Evolutionary conservation across 2,329 filamentous ascomycete genomes (phyloP), one percentile per base, ranked within the genome.

Genomic region (Xylaria hypoxylon): DNA sequence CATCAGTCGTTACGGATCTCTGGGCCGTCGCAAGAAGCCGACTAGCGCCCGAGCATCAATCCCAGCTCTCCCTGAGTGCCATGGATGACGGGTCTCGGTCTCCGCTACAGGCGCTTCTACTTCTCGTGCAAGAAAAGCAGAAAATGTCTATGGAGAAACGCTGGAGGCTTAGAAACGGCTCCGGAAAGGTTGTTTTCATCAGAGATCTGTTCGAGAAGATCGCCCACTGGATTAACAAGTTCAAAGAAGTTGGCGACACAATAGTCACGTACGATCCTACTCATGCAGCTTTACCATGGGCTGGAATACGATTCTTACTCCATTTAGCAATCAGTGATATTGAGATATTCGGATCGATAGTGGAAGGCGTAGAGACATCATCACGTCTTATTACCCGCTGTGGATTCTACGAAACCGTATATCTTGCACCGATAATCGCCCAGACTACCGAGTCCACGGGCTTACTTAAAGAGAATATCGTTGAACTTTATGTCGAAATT

Each of bases 271-370:
- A 55, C 22, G 31, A 62, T 55, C 26, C 59, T 5, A 33, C 28
- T 3, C 28, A 55, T 48, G 59, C 59, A 2, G 50, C 59, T 19
- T n/a, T 62, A 13, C 59, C 59, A 6, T 62, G 59, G 59, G 59
- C 59, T 40, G 50, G 50, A 4, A 26, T 62, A 17, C 59, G 59
- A 7, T 62, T 62, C 31, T 13, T 51, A 19, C 57, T 59, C 26
- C 45, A 59, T 31, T 22, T 51, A 52, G 45, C 31, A 52, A 2
- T 31, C 17, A 4, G 17, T 22, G 28, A 42, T 42, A 42, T 42
- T 42, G 38, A 42, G 38, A 8, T 42, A 15, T 42, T 42, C 38
- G 38, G 38, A 42, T 42, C 38, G 5, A 3, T 42, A 15, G 38
- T 42, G 38, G 38, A 42, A 3, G 38, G 38, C 6, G 38, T 42